phyloP scores from a whole-genome alignment of 257 asterid species.

The Marsdenia floribunda region DNA sequence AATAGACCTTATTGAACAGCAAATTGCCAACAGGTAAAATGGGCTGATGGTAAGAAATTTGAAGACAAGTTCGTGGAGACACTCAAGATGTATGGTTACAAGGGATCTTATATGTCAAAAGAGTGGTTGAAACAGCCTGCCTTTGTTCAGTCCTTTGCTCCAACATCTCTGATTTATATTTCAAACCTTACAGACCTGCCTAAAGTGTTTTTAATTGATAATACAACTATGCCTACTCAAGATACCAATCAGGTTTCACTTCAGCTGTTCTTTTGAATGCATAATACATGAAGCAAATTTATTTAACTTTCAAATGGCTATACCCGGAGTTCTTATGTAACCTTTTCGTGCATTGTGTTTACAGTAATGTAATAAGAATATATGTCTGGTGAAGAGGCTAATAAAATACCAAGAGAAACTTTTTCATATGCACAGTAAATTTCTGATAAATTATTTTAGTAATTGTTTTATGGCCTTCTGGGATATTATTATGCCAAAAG shows the following conservation, averaged over 20 bases:
- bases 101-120: constrained; percentile 82
- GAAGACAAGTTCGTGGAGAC: constrained; percentile 84
- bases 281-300: not conserved
- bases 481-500: not conserved
- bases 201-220: constrained; percentile 69
- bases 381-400: not conserved
- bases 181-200: constrained; percentile 81
- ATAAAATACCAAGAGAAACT: not conserved
- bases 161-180: constrained; percentile 67
- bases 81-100: constrained; percentile 69
- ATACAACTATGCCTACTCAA: constrained; percentile 48
- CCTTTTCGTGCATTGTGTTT: not conserved
- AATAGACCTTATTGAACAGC: not conserved
- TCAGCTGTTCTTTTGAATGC: not conserved
- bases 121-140: constrained; percentile 80
- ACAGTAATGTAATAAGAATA: not conserved
- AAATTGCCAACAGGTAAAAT: constrained; percentile 58
- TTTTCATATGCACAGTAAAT: not conserved
- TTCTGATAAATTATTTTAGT: not conserved
- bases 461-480: not conserved
- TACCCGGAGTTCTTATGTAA: not conserved
- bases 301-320: not conserved
- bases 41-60: constrained; percentile 76
- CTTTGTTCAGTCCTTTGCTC: constrained; percentile 93
- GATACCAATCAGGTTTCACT: constrained; percentile 87